Percentiles rank a stretch among this genome's conserved stretches.
phyloP scores from a whole-genome alignment of 257 asterid genomes.

The Ophiorrhiza pumila region DNA sequence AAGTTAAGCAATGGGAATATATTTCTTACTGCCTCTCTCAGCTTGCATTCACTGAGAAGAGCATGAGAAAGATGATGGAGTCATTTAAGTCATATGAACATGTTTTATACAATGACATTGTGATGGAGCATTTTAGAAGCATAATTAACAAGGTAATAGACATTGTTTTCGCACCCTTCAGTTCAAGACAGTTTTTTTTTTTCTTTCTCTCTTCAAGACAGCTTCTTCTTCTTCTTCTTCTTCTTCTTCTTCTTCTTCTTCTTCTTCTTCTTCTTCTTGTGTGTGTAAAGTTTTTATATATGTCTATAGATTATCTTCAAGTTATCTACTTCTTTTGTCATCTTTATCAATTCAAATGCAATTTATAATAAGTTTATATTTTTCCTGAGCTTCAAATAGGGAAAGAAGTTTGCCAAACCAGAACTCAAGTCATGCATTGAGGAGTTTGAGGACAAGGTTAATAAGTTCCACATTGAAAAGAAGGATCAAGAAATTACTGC shows the following conservation, averaged over 20 bases:
- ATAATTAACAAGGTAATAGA: constrained; percentile 72
- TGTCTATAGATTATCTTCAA: not conserved
- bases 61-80: constrained; percentile 83
- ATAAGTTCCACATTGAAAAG: constrained; percentile 66
- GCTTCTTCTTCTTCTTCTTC: too few species aligned
- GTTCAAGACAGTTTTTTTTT: not conserved
- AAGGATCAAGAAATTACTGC: constrained; percentile 78
- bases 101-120: constrained; percentile 69
- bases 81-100: constrained; percentile 77
- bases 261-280: too few species aligned
- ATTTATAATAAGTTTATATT: not conserved
- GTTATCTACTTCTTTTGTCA: not conserved
- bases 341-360: not conserved
- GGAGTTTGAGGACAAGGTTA: constrained; percentile 84
- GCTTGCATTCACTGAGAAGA: constrained; percentile 85
- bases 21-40: constrained; percentile 95
- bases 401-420: constrained; percentile 84
- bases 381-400: constrained; percentile 41
- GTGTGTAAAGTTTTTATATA: too few species aligned
- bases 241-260: too few species aligned
- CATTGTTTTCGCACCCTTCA: constrained; percentile 4
- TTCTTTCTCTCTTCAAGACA: not conserved
- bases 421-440: constrained; percentile 78
- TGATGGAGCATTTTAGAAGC: constrained; percentile 78
- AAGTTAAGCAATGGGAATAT: constrained; percentile 76